Conservation (phyloP, 139 green algal genomes). For the Nannochloris sp. region DNA sequence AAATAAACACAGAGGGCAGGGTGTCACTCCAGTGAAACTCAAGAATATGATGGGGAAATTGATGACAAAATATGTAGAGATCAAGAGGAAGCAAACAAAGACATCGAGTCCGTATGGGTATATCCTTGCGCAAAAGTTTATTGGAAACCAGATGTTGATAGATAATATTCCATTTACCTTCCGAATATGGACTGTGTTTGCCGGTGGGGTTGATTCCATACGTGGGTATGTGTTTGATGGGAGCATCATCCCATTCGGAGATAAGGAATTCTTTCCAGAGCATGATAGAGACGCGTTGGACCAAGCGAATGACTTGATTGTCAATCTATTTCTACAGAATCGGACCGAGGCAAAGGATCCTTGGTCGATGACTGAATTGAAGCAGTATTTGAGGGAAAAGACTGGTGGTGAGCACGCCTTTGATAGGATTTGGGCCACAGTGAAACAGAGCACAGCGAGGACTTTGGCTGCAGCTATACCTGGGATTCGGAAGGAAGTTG, state of each 20-base stretch:
- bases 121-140: slow-evolving; percentile 47
- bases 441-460: slow-evolving; percentile 21
- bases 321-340: slow-evolving; percentile 62
- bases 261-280: neutral
- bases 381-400: slow-evolving; percentile 20
- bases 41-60: neutral
- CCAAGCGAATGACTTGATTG: slow-evolving; percentile 23
- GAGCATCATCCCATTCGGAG: slow-evolving; percentile 49
- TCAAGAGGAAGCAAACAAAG: neutral
- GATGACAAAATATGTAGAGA: slow-evolving; percentile 4
- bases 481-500: slow-evolving; percentile 7
- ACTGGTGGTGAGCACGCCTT: slow-evolving; percentile 6
- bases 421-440: slow-evolving; percentile 19
- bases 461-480: slow-evolving; percentile 27
- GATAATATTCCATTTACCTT: slow-evolving; percentile 36
- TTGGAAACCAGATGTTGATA: slow-evolving; percentile 40
- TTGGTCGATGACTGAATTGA: slow-evolving; percentile 46
- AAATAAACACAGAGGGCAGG: slow-evolving; percentile 47
- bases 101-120: slow-evolving; percentile 7
- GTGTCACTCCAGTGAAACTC: slow-evolving; percentile 15
- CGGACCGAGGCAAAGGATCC: slow-evolving; percentile 24
- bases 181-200: slow-evolving; percentile 56
- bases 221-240: slow-evolving; percentile 46
- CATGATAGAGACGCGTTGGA: neutral
- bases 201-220: slow-evolving; percentile 25